Evolutionary conservation across 768 basidiomycete genomes (phyloP).

Genomic region (Rhodotorula taiwanensis): DNA sequence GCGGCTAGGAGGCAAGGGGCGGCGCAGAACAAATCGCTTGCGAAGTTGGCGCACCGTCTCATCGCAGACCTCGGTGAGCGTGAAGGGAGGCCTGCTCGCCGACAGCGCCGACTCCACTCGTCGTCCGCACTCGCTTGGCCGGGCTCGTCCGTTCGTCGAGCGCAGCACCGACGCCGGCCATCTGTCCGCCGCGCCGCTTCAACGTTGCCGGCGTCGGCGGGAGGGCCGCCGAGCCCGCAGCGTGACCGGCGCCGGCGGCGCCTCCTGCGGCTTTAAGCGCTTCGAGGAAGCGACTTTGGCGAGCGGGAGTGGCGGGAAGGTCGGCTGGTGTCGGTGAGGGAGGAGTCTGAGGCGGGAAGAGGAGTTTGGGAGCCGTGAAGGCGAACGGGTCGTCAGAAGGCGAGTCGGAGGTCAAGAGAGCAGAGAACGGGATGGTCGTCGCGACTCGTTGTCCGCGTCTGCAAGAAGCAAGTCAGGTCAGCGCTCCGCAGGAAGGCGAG

Average conservation of each 20-base stretch:
- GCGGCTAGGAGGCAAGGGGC: too few species aligned
- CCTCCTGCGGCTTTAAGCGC: constrained; percentile 4
- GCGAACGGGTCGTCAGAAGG: constrained; percentile 32
- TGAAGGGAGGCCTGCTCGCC: constrained; percentile 1
- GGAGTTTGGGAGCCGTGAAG: constrained; percentile 25
- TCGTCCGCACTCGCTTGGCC: neutral
- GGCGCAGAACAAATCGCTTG: too few species aligned
- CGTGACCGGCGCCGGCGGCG: neutral
- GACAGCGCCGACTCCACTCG: neutral
- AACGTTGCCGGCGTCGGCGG: constrained; percentile 32
- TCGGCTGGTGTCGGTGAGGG: constrained; percentile 1
- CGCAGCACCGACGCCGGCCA: neutral
- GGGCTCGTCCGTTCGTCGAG: neutral
- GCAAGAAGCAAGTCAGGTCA: neutral
- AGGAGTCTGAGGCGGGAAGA: constrained; percentile 24
- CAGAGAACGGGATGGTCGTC: constrained; percentile 30
- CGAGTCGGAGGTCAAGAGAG: constrained; percentile 22
- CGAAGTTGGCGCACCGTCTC: too few species aligned
- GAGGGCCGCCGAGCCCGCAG: neutral
- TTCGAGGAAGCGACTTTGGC: constrained; percentile 28
- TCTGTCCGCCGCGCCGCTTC: constrained; percentile 23
- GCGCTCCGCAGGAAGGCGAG: neutral
- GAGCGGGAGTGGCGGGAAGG: constrained; percentile 13
- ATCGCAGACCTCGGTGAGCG: neutral
- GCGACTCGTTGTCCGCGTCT: constrained; percentile 31